Percentiles rank a stretch among this genome's conserved stretches.
Conservation (phyloP, 2,329 filamentous ascomycete species). For the Exophiala sp. region DNA sequence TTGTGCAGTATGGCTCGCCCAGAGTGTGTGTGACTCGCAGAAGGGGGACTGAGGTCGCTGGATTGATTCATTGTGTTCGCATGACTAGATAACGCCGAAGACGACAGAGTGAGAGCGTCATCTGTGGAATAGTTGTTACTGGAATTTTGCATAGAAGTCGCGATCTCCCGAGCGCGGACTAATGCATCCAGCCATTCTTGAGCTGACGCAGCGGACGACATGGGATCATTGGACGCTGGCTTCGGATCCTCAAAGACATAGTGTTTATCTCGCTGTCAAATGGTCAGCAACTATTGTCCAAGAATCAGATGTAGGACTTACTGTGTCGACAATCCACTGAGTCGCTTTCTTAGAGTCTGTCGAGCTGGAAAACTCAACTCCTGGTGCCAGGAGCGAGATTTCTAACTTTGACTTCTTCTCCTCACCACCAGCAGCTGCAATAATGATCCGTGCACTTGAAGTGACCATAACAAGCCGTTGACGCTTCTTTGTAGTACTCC, state of each 20-base stretch:
- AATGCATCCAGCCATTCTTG: conserved; percentile 91
- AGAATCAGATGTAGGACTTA: conserved; percentile 48
- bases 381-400: conserved; percentile 70
- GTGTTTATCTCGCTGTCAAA: conserved; percentile 69
- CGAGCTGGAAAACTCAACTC: conserved; percentile 71
- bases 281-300: conserved; percentile 29
- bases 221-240: conserved; percentile 57
- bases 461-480: conserved; percentile 93
- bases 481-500: conserved; percentile 83
- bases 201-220: conserved; percentile 61
- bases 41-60: conserved; percentile 34
- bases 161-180: conserved; percentile 79
- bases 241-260: conserved; percentile 94
- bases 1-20: conserved; percentile 44
- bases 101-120: conserved; percentile 61
- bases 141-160: conserved; percentile 59
- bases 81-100: conserved; percentile 65
- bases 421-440: conserved; percentile 85
- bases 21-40: conserved; percentile 32
- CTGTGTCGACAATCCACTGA: conserved; percentile 87
- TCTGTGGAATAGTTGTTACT: conserved; percentile 62
- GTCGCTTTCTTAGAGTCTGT: conserved; percentile 81
- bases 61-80: conserved; percentile 41
- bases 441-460: conserved; percentile 78
- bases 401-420: conserved; percentile 95